phyloP scores from a whole-genome alignment of 257 asterid species.

The Rubia yunnanensis region DNA sequence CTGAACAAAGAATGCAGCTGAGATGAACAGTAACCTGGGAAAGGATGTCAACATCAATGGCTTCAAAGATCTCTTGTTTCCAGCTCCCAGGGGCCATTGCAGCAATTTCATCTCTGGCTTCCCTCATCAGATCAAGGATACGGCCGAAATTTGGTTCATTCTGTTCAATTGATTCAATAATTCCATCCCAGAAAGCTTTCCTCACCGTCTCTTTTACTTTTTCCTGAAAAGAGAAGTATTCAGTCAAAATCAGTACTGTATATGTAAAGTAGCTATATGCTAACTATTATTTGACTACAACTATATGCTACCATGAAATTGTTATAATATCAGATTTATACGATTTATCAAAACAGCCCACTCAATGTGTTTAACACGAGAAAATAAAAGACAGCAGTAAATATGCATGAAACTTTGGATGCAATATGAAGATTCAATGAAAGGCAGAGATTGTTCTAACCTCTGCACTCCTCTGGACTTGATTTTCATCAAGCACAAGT shows the following conservation, averaged over 20 bases:
- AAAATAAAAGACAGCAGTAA: background rate
- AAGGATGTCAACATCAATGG: conserved; percentile 67
- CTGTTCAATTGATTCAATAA: conserved; percentile 63
- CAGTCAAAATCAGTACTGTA: background rate
- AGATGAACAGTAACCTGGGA: conserved; percentile 46
- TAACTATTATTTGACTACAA: background rate
- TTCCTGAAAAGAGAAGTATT: conserved; percentile 32
- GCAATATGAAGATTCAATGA: background rate
- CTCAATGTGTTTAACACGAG: background rate
- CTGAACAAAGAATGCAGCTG: background rate
- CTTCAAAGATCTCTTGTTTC: conserved; percentile 66
- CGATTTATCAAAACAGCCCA: too few relatives aligned
- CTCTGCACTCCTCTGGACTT: conserved; percentile 31
- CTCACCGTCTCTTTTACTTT: conserved; percentile 62
- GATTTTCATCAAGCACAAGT: conserved; percentile 35
- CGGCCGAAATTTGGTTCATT: conserved; percentile 52
- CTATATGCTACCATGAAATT: background rate
- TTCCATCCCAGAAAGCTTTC: conserved; percentile 92
- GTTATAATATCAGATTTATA: background rate
- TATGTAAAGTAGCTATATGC: background rate
- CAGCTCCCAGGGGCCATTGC: conserved; percentile 75
- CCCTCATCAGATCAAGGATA: conserved; percentile 66
- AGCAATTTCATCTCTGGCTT: conserved; percentile 76
- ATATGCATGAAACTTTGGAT: background rate
- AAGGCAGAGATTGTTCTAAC: conserved; percentile 24